These are phyloP conservation scores for Steccherinum ochraceum DNA, from an alignment of 768 basidiomycete genomes.

Conservation along the genomic window DNA sequence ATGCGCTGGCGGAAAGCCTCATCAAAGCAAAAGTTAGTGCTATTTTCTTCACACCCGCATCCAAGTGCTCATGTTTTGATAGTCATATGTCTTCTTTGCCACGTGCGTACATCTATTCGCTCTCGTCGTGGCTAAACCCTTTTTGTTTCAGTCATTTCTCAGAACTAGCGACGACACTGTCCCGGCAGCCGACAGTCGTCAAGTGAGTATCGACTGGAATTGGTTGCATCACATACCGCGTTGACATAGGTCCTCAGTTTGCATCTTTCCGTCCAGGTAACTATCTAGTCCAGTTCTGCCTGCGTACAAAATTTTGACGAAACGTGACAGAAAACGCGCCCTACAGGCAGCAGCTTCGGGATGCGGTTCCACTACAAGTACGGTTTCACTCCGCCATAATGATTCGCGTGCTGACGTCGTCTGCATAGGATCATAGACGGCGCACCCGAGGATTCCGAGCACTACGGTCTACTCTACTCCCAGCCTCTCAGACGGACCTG, in stretches of 20 bases:
- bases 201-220: conserved; percentile 44
- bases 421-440: conserved; percentile 66
- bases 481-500: neutral
- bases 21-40: conserved; percentile 68
- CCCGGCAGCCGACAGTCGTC: conserved; percentile 70
- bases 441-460: conserved; percentile 48
- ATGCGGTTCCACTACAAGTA: conserved; percentile 79
- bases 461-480: conserved; percentile 74
- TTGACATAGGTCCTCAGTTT: conserved; percentile 39
- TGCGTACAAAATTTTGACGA: neutral
- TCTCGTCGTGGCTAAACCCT: neutral
- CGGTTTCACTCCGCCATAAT: neutral
- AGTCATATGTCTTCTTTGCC: conserved; percentile 89
- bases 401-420: neutral
- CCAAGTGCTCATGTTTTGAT: no score
- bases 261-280: conserved; percentile 76
- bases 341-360: conserved; percentile 53
- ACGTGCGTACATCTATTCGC: conserved; percentile 45
- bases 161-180: conserved; percentile 73
- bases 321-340: conserved; percentile 32
- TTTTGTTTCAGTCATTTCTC: conserved; percentile 56
- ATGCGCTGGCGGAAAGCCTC: conserved; percentile 76
- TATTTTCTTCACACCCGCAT: conserved; percentile 12
- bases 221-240: neutral
- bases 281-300: no score